A percentile compares a stretch with the other conserved stretches of the same genome.
Evolutionary conservation across 306 rosid genomes (phyloP).

Genomic region (Prunus fruticosa): DNA sequence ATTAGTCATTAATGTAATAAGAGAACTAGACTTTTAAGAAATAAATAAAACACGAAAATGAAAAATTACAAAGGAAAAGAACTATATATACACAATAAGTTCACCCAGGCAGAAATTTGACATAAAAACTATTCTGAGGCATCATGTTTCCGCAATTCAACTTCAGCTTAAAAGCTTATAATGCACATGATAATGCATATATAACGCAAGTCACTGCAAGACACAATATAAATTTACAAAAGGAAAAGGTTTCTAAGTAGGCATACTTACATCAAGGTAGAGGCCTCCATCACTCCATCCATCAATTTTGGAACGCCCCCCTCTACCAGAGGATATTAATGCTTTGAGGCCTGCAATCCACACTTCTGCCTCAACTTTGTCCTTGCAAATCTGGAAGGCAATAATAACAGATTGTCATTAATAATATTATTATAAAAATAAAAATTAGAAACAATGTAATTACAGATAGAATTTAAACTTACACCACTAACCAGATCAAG

Average conservation of each 20-base stretch:
- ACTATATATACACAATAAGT: neutral
- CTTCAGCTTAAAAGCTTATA: neutral
- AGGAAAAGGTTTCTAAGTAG: slow-evolving; percentile 23
- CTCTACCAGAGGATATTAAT: slow-evolving; percentile 78
- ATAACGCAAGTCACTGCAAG: slow-evolving; percentile 9
- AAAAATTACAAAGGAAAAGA: neutral
- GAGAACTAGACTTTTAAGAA: neutral
- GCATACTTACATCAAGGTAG: slow-evolving; percentile 71
- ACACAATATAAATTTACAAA: slow-evolving; percentile 10
- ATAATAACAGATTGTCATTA: neutral
- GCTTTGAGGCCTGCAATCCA: slow-evolving; percentile 94
- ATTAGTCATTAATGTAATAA: neutral
- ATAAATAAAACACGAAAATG: neutral
- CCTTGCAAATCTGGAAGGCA: slow-evolving; percentile 82
- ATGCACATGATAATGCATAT: neutral
- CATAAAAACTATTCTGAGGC: neutral
- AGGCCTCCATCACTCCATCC: slow-evolving; percentile 98
- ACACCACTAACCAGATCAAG: slow-evolving; percentile 84
- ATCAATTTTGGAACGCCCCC: slow-evolving; percentile 96
- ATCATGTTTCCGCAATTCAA: slow-evolving; percentile 19
- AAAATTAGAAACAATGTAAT: slow-evolving; percentile 5
- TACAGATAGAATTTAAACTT: slow-evolving; percentile 20
- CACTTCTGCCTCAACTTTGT: slow-evolving; percentile 91
- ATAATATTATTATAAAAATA: slow-evolving; percentile 3
- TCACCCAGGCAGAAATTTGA: neutral